Evolutionary conservation across 1,284 basidiomycete genomes (phyloP), one percentile per base, ranked within the genome.

Genomic region (Trichosporon sp.): DNA sequence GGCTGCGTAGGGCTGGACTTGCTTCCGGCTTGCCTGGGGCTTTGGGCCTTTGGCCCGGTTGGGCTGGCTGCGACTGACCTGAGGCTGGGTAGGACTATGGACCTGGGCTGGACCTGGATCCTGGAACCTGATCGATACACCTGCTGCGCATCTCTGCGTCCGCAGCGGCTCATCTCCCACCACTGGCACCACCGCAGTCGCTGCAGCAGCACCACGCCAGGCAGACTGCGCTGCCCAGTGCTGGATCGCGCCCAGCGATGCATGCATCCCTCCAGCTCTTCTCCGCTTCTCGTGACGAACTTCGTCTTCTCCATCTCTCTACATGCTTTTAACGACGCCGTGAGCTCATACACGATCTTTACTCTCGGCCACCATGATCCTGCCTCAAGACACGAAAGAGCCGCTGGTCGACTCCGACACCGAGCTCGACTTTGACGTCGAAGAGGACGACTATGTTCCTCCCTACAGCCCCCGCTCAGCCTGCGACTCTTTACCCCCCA

Each of bases 301-400:
- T 14, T 58, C 33, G 33, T 23, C 32, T 58, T 23, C 29, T 23
- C 33, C 19, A 23, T 23, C 56, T 36, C 32, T 58, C 56, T 52
- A 5, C 33, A 58, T 29, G n/a, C 25, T 34, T 44, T 44, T n/a
- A 44, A 10, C 9, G 27, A 6, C 34, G 10, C 16, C 27, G 27
- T 16, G 33, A 34, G 19, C 37, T 36, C 31, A 29, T 25, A 31
- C 49, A 2, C 25, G 7, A 5, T 10, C 8, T 10, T 2, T 14
- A 7, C 4, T 8, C 25, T 27, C 16, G 25, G 49, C 36, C n/a
- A 49, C 19, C 29, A 70, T 70, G 69, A 70, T 70, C 33, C 59
- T 70, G 16, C 69, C 69, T 5, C 62, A 64, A 46, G 69, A 70
- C 52, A 67, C 64, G 29, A 70, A 70, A 37, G 64, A 27, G 10